Percentiles rank a stretch among this genome's conserved stretches.
Evolutionary conservation across 1,284 basidiomycete genomes (phyloP).

Genomic region (Ceratobasidium sp.): DNA sequence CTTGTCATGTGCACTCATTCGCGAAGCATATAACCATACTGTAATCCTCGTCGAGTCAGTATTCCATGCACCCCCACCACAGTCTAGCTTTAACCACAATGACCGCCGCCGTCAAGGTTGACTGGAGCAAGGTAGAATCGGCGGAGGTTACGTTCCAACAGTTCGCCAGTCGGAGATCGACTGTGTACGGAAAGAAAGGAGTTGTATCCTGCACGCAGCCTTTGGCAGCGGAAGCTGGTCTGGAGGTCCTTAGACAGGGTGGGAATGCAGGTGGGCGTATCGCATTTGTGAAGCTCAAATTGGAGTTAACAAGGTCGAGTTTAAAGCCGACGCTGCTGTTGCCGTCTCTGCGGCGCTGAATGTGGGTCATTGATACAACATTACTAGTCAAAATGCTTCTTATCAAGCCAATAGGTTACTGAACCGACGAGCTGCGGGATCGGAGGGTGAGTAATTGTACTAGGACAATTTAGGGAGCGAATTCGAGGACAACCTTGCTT

Average conservation of each 20-base stretch:
- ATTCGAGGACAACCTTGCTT: slow-evolving; percentile 17
- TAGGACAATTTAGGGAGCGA: slow-evolving; percentile 50
- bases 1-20: slow-evolving; percentile 25
- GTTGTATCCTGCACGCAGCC: slow-evolving; percentile 92
- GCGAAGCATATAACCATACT: slow-evolving; percentile 43
- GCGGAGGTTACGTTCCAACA: slow-evolving; percentile 71
- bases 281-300: background rate
- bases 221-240: slow-evolving; percentile 86
- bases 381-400: background rate
- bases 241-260: slow-evolving; percentile 89
- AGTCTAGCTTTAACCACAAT: background rate
- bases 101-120: slow-evolving; percentile 58
- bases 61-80: background rate
- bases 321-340: slow-evolving; percentile 76
- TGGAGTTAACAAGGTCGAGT: background rate
- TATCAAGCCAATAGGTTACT: slow-evolving; percentile 43
- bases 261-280: slow-evolving; percentile 84
- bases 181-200: slow-evolving; percentile 89
- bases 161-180: slow-evolving; percentile 78
- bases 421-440: slow-evolving; percentile 78
- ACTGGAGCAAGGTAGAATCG: slow-evolving; percentile 77
- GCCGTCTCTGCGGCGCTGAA: slow-evolving; percentile 91
- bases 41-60: background rate
- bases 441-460: slow-evolving; percentile 71
- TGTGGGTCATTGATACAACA: slow-evolving; percentile 40